Percentiles rank a stretch among this genome's conserved stretches.
These are phyloP conservation scores for Arachnomyces sp. DNA, from an alignment of 2,329 filamentous ascomycete species.

Conservation along the genomic window DNA sequence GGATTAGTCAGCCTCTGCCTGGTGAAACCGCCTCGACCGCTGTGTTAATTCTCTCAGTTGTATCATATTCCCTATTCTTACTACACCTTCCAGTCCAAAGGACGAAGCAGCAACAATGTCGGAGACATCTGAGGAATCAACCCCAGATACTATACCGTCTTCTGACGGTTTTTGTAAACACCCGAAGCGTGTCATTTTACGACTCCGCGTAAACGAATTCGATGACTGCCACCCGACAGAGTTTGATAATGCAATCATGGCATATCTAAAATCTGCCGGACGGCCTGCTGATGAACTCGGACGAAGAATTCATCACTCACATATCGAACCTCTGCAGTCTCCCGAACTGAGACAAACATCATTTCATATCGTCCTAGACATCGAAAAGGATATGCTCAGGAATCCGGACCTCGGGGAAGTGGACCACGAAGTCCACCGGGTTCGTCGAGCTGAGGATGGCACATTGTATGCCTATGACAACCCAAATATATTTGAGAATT, in stretches of 20 bases:
- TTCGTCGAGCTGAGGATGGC: constrained; percentile 4
- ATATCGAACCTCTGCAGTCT: constrained; percentile 8
- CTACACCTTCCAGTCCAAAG: no score
- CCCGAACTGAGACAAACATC: constrained; percentile 6
- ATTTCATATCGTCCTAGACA: constrained; percentile 8
- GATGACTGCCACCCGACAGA: constrained; percentile 3
- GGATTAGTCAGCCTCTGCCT: no score
- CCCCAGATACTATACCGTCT: not conserved
- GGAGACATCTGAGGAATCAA: constrained; percentile 1
- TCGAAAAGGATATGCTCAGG: constrained; percentile 7
- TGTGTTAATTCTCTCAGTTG: no score
- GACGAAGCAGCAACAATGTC: not conserved
- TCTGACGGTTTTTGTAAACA: not conserved
- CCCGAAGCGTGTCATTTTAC: constrained; percentile 4
- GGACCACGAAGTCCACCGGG: constrained; percentile 8
- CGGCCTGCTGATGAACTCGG: constrained; percentile 4
- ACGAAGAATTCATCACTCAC: constrained; percentile 5
- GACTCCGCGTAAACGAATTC: constrained; percentile 5
- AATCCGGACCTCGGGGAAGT: constrained; percentile 4
- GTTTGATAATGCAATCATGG: constrained; percentile 6
- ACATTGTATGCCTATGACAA: constrained; percentile 7
- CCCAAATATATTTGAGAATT: not conserved
- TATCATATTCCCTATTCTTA: no score
- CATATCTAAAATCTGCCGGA: constrained; percentile 5
- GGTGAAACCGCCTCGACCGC: no score